Base-by-base conservation (phyloP, 192 early-diverging fungal species). In the Gryganskiella cystojenkinii region DNA sequence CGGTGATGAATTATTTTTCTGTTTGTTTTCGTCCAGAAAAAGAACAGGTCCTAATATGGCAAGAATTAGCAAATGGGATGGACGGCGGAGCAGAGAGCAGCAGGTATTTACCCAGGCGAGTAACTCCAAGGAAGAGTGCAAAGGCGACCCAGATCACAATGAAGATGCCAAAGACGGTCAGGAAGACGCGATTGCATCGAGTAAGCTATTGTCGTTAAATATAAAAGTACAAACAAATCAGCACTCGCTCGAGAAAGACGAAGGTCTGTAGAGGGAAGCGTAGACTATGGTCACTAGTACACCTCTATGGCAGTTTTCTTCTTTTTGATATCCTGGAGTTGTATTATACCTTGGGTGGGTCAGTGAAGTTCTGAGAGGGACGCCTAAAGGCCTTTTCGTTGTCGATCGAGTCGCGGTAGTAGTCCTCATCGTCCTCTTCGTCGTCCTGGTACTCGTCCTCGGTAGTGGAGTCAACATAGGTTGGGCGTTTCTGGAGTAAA, bases 121-220 rank as follows among this genome's bases (percentile, higher is more conserved):
- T n/a, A 15, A 78, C 10, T 0, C 74, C 74, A 8, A 78, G 74
- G 33, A 20, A 49, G 49, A 78, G 25, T 2, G 74, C 74, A 54
- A 78, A 57, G 14, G n/a, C 9, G 31, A 69, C 67, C 74, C 74
- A 78, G 47, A 64, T 1, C 2, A 59, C 17, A 15, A 78, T 31
- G 27, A 64, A 64, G 24, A 58, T 14, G 4, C 53, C 60, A 52
- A 78, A 78, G 47, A 69, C 31, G 33, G 45, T 37, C 28, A 59
- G 10, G 25, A 68, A 78, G 49, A 78, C 22, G 33, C 74, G 66
- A 31, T 78, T 68, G 58, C 66, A 78, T 19, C 61, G 64, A 10
- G 65, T 69, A 53, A 78, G 45, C 74, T 78, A 57, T 13, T 40
- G 13, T 40, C 37, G 37, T 40, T 13, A 40, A 13, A 9, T 13